Conservation (phyloP, 2,329 filamentous ascomycete species). For the Fusarium continuum region DNA sequence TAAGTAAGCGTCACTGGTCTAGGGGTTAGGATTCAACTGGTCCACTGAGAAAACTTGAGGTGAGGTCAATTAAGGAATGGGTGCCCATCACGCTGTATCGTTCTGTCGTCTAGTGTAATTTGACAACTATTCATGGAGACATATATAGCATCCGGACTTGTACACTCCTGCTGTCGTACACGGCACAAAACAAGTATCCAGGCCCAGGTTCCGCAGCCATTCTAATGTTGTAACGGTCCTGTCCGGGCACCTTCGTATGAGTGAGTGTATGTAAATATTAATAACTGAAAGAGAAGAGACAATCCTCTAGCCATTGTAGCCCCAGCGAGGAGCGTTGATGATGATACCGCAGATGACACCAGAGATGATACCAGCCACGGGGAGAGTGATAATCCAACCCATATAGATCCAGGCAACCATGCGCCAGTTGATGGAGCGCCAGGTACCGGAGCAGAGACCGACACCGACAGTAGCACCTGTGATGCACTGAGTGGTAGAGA, state of each 20-base stretch:
- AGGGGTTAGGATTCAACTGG: too few species aligned
- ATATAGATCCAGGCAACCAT: slow-evolving; percentile 69
- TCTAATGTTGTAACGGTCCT: not conserved
- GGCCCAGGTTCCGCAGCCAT: not conserved
- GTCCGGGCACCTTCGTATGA: not conserved
- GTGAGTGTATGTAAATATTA: not conserved
- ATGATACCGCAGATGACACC: slow-evolving; percentile 70
- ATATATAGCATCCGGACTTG: not conserved
- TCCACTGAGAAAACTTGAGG: too few species aligned
- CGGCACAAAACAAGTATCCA: not conserved
- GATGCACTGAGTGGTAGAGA: slow-evolving; percentile 73
- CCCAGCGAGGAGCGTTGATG: slow-evolving; percentile 67
- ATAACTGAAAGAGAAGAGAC: not conserved
- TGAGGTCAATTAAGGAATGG: too few species aligned
- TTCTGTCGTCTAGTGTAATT: too few species aligned
- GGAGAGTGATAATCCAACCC: slow-evolving; percentile 70
- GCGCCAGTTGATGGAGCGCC: slow-evolving; percentile 69
- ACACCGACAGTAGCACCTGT: slow-evolving; percentile 71
- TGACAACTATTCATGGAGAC: not conserved
- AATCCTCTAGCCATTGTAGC: slow-evolving; percentile 26
- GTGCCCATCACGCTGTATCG: too few species aligned
- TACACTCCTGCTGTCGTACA: not conserved
- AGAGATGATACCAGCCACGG: slow-evolving; percentile 64
- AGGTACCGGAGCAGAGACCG: slow-evolving; percentile 67
- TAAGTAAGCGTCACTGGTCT: too few species aligned